These are phyloP conservation scores for Nemania bipapillata DNA, from an alignment of 2,329 filamentous ascomycete species.

Conservation along the genomic window DNA sequence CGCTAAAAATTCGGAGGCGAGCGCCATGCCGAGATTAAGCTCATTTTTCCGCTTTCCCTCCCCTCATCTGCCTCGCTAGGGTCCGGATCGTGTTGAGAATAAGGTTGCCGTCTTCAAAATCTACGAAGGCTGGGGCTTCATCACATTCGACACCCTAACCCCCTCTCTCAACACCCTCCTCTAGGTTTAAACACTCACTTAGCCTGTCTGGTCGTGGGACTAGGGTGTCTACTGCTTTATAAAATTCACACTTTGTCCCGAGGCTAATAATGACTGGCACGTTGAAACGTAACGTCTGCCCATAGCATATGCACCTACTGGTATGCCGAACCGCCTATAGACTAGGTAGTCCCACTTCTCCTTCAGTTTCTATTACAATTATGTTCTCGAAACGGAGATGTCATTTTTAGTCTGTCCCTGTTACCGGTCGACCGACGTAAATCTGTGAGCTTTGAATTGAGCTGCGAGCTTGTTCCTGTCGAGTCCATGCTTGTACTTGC, in stretches of 20 bases:
- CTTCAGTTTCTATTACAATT: constrained; percentile 26
- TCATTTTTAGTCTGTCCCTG: not conserved
- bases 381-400: constrained; percentile 13
- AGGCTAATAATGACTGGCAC: not conserved
- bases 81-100: constrained; percentile 1
- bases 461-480: not conserved
- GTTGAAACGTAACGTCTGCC: not conserved
- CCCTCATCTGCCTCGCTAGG: not conserved
- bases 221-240: not conserved
- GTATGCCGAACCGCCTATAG: constrained; percentile 16
- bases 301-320: constrained; percentile 6
- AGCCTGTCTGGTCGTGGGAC: not conserved
- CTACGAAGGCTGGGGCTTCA: not conserved
- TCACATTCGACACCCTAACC: not conserved
- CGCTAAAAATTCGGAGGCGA: not conserved
- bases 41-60: constrained; percentile 16
- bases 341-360: constrained; percentile 23
- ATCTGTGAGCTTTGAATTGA: not conserved
- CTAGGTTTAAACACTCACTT: not conserved
- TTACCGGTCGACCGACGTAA: not conserved
- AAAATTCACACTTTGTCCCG: not conserved
- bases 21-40: constrained; percentile 20
- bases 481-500: not conserved
- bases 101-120: not conserved
- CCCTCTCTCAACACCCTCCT: not conserved